Base-by-base conservation (phyloP, 306 rosid genomes). In the Malus fusca region DNA sequence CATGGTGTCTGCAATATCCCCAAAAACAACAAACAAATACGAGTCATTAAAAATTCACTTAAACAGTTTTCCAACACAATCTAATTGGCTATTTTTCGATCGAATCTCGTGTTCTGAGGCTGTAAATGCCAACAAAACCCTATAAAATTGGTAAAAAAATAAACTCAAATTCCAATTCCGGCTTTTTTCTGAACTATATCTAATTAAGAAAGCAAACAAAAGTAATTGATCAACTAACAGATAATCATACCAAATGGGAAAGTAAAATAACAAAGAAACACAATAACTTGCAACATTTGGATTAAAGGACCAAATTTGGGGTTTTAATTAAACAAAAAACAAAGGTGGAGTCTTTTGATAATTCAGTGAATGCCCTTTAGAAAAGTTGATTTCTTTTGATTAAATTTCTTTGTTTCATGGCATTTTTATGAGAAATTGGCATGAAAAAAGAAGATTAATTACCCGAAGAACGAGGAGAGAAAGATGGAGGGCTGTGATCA, bases 1-100 rank as follows among this genome's bases (percentile, higher is more conserved):
- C 87, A 83, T 79, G 60, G 79, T 26, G 80, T 86, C 94, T 90
- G 90, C 89, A 84, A 81, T 74, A 68, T 64, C 80, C 79, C 71
- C 64, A 64, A 33, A 35, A 28, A 0, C 8, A 19, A 68, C 43
- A 77, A 71, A 40, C 42, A 51, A 51, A 5, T 51, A 26, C 69
- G 58, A 35, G 77, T 60, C 68, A 81, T 60, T 60, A 51, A 19
- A 19, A 73, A 60, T 73, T 73, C 77, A 43, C 69, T 60, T 6
- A 51, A 15, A 51, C 0, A 23, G 21, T 4, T 42, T 51, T 64
- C 13, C 21, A 3, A 64, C 25, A 64, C 42, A 64, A 64, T 31
- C 23, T 31, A 64, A 33, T 17, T n/a, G 2, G 19, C 23, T 63
- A 8, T 17, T 18, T 11, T 15, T 15, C 1, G 6, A 7, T 21